Conservation (phyloP, 2,329 filamentous ascomycete species). For the Sporothrix globosa region DNA sequence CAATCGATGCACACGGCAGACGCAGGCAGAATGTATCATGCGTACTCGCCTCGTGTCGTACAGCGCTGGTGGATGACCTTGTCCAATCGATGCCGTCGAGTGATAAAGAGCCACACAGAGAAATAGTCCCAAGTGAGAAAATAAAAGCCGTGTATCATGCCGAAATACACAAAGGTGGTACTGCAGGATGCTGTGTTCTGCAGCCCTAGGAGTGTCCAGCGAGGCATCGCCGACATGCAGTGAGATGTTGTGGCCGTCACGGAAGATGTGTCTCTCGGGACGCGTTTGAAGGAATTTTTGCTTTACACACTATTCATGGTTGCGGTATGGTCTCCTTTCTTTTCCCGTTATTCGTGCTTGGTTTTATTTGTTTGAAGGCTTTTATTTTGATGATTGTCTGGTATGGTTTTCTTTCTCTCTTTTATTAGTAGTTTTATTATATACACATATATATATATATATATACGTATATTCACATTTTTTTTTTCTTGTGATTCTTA, state of each 20-base stretch:
- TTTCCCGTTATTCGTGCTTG: too few relatives aligned
- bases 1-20: neutral
- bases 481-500: too few relatives aligned
- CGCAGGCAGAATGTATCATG: neutral
- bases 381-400: too few relatives aligned
- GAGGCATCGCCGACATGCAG: conserved; percentile 17
- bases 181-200: conserved; percentile 22
- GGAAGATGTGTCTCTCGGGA: neutral
- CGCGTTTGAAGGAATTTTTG: too few relatives aligned
- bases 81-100: neutral
- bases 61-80: neutral
- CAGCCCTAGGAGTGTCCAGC: conserved; percentile 14
- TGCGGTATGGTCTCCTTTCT: too few relatives aligned
- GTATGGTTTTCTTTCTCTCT: too few relatives aligned
- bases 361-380: too few relatives aligned
- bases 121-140: neutral
- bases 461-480: too few relatives aligned
- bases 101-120: neutral
- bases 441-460: too few relatives aligned
- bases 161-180: neutral
- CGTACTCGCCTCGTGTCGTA: neutral
- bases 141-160: neutral
- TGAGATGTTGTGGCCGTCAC: conserved; percentile 4
- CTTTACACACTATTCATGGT: too few relatives aligned
- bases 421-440: too few relatives aligned